Percentiles rank a stretch among this genome's conserved stretches.
phyloP scores from a whole-genome alignment of 139 green algal genomes.

The Diplosphaera chodatii region DNA sequence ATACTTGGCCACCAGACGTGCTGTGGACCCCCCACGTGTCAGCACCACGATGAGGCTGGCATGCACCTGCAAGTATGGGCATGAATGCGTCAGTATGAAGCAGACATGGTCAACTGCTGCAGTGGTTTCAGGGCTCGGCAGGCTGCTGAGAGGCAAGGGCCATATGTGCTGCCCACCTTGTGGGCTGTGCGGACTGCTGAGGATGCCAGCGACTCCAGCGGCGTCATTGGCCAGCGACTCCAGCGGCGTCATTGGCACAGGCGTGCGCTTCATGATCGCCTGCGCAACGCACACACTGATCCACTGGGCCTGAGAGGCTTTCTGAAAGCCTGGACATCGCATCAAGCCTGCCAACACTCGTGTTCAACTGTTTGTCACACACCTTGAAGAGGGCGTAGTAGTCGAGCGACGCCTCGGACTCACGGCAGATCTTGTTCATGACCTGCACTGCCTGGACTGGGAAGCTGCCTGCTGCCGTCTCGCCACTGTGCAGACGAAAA shows the following conservation, averaged over 20 bases:
- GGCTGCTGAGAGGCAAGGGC: no score
- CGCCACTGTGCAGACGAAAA: conserved; percentile 55
- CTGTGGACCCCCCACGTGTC: conserved; percentile 80
- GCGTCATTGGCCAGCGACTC: conserved; percentile 93
- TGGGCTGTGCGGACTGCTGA: conserved; percentile 91
- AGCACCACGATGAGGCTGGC: conserved; percentile 88
- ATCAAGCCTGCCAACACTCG: conserved; percentile 11
- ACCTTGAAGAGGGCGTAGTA: conserved; percentile 92
- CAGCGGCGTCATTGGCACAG: conserved; percentile 87
- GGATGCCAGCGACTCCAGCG: conserved; percentile 90
- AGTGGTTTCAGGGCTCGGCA: no score
- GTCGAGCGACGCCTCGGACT: conserved; percentile 86
- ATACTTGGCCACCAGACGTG: conserved; percentile 91
- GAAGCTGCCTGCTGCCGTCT: conserved; percentile 90
- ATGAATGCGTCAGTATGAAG: no score
- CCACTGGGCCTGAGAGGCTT: no score
- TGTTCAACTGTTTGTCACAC: no score
- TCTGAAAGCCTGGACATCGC: background rate
- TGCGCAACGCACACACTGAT: no score
- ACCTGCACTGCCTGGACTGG: conserved; percentile 73
- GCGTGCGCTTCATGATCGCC: conserved; percentile 74
- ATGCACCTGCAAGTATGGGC: conserved; percentile 71
- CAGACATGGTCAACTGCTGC: no score
- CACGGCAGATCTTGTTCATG: conserved; percentile 89
- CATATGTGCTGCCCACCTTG: conserved; percentile 58